Evolutionary conservation across 371 early-diverging fungal genomes (phyloP).

Genomic region (Lichtheimia ornata): DNA sequence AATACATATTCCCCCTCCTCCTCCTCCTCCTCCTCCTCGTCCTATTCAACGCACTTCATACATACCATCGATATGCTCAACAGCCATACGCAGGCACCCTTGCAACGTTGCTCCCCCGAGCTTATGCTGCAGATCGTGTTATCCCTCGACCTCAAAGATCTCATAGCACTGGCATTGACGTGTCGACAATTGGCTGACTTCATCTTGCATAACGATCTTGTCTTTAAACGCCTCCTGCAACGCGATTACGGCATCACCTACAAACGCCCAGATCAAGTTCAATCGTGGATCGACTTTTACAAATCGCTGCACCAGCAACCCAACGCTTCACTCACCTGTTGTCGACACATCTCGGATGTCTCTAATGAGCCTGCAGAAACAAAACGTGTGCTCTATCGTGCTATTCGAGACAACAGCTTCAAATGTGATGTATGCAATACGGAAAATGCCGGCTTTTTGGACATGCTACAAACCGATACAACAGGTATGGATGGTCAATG

Average conservation of each 20-base stretch:
- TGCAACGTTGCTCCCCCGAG: conserved; percentile 31
- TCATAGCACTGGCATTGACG: conserved; percentile 27
- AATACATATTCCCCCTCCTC: too few relatives aligned
- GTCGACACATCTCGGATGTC: conserved; percentile 17
- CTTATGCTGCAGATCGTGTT: conserved; percentile 23
- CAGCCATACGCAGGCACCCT: conserved; percentile 11
- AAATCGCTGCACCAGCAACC: conserved; percentile 8
- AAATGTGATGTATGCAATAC: conserved; percentile 32
- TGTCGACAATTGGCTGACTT: conserved; percentile 25
- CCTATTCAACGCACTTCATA: not conserved
- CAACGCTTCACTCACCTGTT: conserved; percentile 9
- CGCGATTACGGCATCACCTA: conserved; percentile 36
- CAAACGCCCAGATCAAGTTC: conserved; percentile 22
- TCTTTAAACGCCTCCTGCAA: conserved; percentile 30
- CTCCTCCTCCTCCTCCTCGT: too few relatives aligned
- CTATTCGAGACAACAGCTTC: conserved; percentile 2
- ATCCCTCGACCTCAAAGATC: conserved; percentile 21
- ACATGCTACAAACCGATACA: conserved; percentile 27
- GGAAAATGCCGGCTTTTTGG: conserved; percentile 24
- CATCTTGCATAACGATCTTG: conserved; percentile 22
- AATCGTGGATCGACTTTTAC: conserved; percentile 28
- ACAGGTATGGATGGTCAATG: not conserved
- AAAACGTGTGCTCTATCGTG: conserved; percentile 28
- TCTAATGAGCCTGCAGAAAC: conserved; percentile 22
- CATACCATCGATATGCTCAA: conserved; percentile 5